Evolutionary conservation across 169 alveolate species (phyloP), one percentile per base, ranked within the genome.

Genomic region (Blepharisma undulans): DNA sequence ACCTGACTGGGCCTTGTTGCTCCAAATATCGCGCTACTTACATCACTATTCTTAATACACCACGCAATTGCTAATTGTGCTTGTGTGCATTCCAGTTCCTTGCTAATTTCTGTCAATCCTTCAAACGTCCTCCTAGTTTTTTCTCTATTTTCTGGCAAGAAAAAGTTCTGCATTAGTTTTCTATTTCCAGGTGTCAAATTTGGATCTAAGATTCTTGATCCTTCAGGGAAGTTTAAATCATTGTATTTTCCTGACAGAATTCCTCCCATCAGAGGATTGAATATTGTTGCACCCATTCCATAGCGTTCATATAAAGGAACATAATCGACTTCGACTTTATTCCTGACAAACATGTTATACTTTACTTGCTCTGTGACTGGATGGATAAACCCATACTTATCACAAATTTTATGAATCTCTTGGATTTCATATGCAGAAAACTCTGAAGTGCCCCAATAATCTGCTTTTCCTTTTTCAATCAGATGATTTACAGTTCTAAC

Each of bases 21-120:
- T 48, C 97, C 96, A 59, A 93, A 84, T 21, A 96, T 91, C 10
- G 96, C 96, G 61, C 97, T 92, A 29, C 95, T 89, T 25, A 94
- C 97, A 90, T 96, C 98, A 27, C 84, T 92, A 91, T 93, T 95
- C 29, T 92, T 95, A 22, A 96, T 79, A 72, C 92, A 92, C 97
- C 98, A 96, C 32, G 98, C 97, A 60, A 95, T 92, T 16, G 97
- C 96, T 66, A 96, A 84, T 92, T 95, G 92, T 34, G 98, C 97
- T 90, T 94, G 92, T 25, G 97, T 27, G 87, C 90, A 87, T 48
- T 93, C 96, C 2, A 94, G 30, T 79, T 94, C 96, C 48, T 92
- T 89, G 6, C 97, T 97, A 14, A 92, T 79, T 32, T 84, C 87
- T 18, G 89, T 93, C 18, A 92, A 59, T 77, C 89, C 78, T 74